Evolutionary conservation across 1,284 basidiomycete genomes (phyloP).

Genomic region (Crepidotus sp.): DNA sequence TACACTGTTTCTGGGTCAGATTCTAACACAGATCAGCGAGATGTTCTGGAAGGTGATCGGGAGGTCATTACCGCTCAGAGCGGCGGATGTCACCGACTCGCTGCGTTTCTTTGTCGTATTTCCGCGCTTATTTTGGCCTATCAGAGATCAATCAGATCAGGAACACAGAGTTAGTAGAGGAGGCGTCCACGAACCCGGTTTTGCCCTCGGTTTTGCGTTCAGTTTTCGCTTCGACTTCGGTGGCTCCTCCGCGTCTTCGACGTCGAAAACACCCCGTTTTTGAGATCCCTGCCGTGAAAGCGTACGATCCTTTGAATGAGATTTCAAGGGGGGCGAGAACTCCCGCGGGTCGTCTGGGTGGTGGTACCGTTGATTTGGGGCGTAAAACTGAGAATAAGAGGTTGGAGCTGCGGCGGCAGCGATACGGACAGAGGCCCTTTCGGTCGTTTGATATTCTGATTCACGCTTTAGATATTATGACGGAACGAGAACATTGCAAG

Average conservation of each 20-base stretch:
- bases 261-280: slow-evolving; percentile 9
- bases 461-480: background rate
- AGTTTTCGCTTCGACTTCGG: slow-evolving; percentile 12
- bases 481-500: background rate
- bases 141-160: slow-evolving; percentile 17
- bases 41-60: slow-evolving; percentile 17
- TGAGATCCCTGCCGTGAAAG: background rate
- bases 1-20: slow-evolving; percentile 1
- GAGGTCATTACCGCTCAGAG: slow-evolving; percentile 43
- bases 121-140: slow-evolving; percentile 50
- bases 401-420: slow-evolving; percentile 28
- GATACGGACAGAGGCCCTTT: slow-evolving; percentile 49
- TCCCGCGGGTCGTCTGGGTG: slow-evolving; percentile 3
- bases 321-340: slow-evolving; percentile 10
- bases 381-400: slow-evolving; percentile 19
- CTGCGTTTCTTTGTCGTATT: slow-evolving; percentile 60
- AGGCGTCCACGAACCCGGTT: slow-evolving; percentile 4
- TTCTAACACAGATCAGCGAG: slow-evolving; percentile 12
- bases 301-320: slow-evolving; percentile 9
- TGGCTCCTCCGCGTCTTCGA: slow-evolving; percentile 13
- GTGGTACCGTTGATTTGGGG: slow-evolving; percentile 7
- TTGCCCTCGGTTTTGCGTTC: slow-evolving; percentile 2
- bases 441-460: slow-evolving; percentile 39
- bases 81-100: slow-evolving; percentile 51
- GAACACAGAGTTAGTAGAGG: slow-evolving; percentile 13